Conservation (phyloP, 306 rosid species). For the Oemleria cerasiformis region DNA sequence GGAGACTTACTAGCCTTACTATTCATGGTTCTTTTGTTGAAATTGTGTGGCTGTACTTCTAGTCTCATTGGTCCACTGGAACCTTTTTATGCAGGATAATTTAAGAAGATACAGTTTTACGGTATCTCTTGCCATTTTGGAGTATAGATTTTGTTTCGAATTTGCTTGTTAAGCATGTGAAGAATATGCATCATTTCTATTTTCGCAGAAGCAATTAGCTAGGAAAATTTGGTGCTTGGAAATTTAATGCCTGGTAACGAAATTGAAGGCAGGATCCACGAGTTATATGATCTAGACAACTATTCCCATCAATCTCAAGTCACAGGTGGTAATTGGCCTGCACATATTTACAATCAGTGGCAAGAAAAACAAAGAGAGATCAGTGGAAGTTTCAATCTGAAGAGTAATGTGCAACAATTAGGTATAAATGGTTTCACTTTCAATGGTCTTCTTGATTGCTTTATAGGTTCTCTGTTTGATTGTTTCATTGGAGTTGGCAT, state of each 20-base stretch:
- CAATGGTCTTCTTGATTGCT: background rate
- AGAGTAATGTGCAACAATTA: conserved; percentile 23
- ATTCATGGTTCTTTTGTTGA: background rate
- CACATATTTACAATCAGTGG: conserved; percentile 30
- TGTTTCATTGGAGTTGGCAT: conserved; percentile 10
- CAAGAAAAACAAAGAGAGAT: conserved; percentile 24
- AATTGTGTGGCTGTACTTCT: background rate
- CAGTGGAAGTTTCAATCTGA: conserved; percentile 17
- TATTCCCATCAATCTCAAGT: conserved; percentile 27
- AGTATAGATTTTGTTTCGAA: background rate
- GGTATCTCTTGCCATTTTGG: conserved; percentile 6
- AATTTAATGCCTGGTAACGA: conserved; percentile 48
- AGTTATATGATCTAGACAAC: conserved; percentile 31
- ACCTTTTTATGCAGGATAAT: conserved; percentile 14
- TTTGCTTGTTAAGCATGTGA: background rate
- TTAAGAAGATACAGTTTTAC: background rate
- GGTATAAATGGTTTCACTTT: conserved; percentile 20
- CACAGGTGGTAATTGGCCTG: conserved; percentile 26
- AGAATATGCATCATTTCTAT: too few relatives aligned
- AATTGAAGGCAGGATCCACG: conserved; percentile 40
- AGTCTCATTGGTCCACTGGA: background rate
- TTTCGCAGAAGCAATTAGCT: conserved; percentile 10
- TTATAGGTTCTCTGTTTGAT: conserved; percentile 2
- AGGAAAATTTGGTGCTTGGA: conserved; percentile 19
- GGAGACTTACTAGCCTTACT: background rate